Evolutionary conservation across 2,329 filamentous ascomycete genomes (phyloP), one percentile per base, ranked within the genome.

Genomic region (Pseudogymnoascus sp.): DNA sequence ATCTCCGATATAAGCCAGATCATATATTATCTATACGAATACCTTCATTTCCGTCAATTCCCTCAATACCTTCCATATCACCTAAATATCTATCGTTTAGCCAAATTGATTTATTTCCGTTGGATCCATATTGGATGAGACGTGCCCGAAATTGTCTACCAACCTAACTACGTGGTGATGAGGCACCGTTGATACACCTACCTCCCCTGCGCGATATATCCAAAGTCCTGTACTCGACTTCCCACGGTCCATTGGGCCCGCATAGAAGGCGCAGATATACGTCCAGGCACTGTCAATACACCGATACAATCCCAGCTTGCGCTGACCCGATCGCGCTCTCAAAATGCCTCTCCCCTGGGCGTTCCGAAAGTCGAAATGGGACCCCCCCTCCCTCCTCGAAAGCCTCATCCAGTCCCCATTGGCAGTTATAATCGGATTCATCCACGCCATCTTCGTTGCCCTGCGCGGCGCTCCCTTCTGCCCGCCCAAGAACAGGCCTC

Each of bases 361-460:
- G 6, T 69, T 71, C 26, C 70, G 72, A 31, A 62, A 64, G 22
- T 67, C 61, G 26, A 66, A 67, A 22, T 73, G 63, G 61, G 69
- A 72, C 43, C 71, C 71, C n/a, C 71, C 70, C 31, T 72, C 80
- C 50, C 70, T 85, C 31, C 76, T 89, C 60, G 86, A 89, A 73
- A 82, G 84, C 67, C 72, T 92, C 38, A 77, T 93, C 64, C 76
- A 81, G 56, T 90, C 89, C 7, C 90, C 91, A 4, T 76, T 93
- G 7, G 84, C 85, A 65, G 82, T 84, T 50, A 69, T 90, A 62
- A 78, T 88, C 65, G 80, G 83, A 65, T 78, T 82, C 41, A 71
- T 90, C 65, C 90, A 93, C 76, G 78, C 80, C 64, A 61, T 88
- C 59, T 76, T 93, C 63, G 82, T 89, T 37, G 78, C 80, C 69